Base-by-base conservation (phyloP, 345 rosid genomes). In the Eucalyptus guilfoylei region DNA sequence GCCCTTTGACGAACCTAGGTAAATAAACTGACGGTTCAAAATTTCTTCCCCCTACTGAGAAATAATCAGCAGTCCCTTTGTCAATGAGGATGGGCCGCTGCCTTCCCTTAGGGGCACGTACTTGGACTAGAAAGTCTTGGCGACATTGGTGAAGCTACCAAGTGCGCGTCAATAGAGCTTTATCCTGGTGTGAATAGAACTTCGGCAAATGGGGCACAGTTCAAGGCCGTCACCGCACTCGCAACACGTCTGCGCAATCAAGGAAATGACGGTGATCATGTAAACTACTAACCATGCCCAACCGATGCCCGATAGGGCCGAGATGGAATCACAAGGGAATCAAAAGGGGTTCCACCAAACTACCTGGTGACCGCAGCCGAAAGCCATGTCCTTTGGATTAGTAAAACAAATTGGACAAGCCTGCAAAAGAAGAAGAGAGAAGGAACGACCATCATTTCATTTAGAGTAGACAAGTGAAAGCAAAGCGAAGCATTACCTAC, bases 341-440 rank as follows among this genome's bases (percentile, higher is more conserved):
- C 4, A 5, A 87, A 54, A 23, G 15, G 88, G 37, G 49, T 86
- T 62, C 15, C 45, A 32, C 52, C 37, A 14, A 45, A 50, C 86
- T 89, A 94, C 95, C 95, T 93, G 95, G 87, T 94, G 95, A 30
- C 95, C 95, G 21, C 95, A 94, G 37, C 94, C 93, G 42, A 93
- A 94, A 80, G 95, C 95, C 95, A 94, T 92, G 91, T 94, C 87
- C 89, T 94, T 94, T n/a, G 55, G 88, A 86, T 90, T 92, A 24
- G 91, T 87, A 24, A 94, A 91, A 90, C 95, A 94, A 34, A 94
- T 91, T 54, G 93, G 94, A 72, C 95, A 94, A 88, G 88, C 87
- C 95, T 94, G 89, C 21, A 40, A 45, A 72, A 87, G 67, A 8
- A 30, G 60, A 21, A 60, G 58, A 54, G 45, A 88, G 42, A 76